Evolutionary conservation across 495 filamentous ascomycete genomes (phyloP), one percentile per base, ranked within the genome.

Genomic region (Amniculicola lignicola): DNA sequence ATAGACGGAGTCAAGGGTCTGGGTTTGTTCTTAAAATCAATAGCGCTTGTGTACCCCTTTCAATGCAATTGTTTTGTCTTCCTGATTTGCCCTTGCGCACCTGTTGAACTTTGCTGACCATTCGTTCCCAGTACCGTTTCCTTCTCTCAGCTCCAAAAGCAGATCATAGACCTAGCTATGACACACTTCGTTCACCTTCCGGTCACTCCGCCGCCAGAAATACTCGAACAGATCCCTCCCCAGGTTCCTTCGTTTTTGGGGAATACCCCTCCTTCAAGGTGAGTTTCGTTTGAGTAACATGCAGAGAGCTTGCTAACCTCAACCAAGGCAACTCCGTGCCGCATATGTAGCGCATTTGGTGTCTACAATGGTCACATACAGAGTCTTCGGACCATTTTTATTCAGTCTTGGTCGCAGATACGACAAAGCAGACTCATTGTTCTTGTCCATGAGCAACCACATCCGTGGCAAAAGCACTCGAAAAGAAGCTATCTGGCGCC

Each of bases 311-410:
- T 22, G 22, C 7, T 19, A 10, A 19, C n/a, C 7, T 40, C 15
- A 1, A 12, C 24, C 25, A 23, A 61, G 73, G 40, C 73, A 78
- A 36, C 68, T 85, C 4, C 81, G 81, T n/a, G 72, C 78, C 29
- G 79, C 80, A 18, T 85, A 83, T 58, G 71, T 84, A 40, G 74
- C 82, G 44, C 79, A 84, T 53, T 72, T 80, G 22, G 68, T 85
- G 33, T 82, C 81, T 16, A 80, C 77, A 40, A 78, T 79, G 21
- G 66, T 85, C 36, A 82, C 77, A 22, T 78, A 77, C 61, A 75
- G 81, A n/a, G 78, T 85, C 33, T 85, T 85, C 70, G 76, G 80
- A 29, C 82, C 81, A 4, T 85, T 85, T 70, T 67, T 85, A 2
- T 85, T 85, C 67, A 81, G 79, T 27, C 64, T 84, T 4, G 80